Conservation (phyloP, 768 basidiomycete genomes). For the Kwoniella shandongensis region DNA sequence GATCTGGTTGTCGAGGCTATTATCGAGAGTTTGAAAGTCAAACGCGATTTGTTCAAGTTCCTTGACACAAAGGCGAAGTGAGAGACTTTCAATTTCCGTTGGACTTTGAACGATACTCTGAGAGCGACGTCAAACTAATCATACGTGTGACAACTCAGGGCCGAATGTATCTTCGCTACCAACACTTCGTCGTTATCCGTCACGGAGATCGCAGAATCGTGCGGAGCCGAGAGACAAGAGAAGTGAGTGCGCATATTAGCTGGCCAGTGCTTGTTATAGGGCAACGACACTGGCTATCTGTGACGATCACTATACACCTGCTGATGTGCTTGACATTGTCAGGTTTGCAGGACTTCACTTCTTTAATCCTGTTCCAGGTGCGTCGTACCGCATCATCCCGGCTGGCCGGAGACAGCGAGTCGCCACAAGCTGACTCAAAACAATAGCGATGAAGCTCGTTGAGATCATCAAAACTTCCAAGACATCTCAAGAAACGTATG, state of each 20-base stretch:
- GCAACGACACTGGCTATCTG: no score
- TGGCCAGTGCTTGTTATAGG: no score
- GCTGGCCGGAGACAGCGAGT: no score
- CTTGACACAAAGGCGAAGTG: slow-evolving; percentile 53
- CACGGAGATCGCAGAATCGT: slow-evolving; percentile 53
- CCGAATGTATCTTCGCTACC: slow-evolving; percentile 54
- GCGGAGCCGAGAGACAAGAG: slow-evolving; percentile 41
- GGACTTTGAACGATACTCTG: not conserved
- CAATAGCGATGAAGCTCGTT: slow-evolving; percentile 55
- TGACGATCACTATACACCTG: no score
- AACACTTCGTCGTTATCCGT: slow-evolving; percentile 56
- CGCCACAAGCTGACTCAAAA: slow-evolving; percentile 1
- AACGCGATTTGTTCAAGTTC: slow-evolving; percentile 55
- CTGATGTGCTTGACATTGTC: no score
- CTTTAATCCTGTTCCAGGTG: slow-evolving; percentile 53
- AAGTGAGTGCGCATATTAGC: slow-evolving; percentile 30
- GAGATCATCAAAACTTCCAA: slow-evolving; percentile 55
- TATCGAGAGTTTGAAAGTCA: slow-evolving; percentile 56
- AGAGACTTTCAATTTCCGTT: slow-evolving; percentile 15
- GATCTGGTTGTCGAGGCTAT: slow-evolving; percentile 58
- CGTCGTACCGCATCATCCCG: no score
- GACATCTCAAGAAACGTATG: slow-evolving; percentile 52
- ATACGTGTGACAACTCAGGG: not conserved
- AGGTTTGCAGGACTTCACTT: slow-evolving; percentile 57
- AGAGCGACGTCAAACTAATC: not conserved